These are phyloP conservation scores for Pichia nanzhaoensis DNA, from an alignment of 805 yeast genomes.

Conservation along the genomic window DNA sequence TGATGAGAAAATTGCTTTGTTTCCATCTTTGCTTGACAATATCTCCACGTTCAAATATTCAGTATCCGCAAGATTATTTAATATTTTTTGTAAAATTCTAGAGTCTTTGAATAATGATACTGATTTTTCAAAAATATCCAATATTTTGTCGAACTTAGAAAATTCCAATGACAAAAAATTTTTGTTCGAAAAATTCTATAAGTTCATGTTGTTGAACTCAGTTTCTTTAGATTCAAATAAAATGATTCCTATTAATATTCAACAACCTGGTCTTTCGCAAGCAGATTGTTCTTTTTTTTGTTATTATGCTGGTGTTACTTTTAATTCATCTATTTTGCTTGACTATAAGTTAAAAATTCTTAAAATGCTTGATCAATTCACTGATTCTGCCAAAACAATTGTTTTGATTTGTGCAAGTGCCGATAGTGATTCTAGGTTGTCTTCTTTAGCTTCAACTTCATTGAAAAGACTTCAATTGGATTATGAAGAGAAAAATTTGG, in stretches of 20 bases:
- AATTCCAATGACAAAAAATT: constrained; percentile 36
- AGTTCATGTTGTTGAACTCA: constrained; percentile 54
- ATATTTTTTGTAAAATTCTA: constrained; percentile 51
- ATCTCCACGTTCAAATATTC: constrained; percentile 33
- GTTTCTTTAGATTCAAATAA: constrained; percentile 31
- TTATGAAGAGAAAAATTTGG: constrained; percentile 40
- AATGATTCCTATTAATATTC: constrained; percentile 36
- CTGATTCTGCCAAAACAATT: constrained; percentile 31
- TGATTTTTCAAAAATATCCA: background rate
- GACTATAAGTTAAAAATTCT: constrained; percentile 36
- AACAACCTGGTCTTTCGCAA: constrained; percentile 59
- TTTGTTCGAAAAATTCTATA: constrained; percentile 42
- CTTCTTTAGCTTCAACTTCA: constrained; percentile 46
- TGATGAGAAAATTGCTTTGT: constrained; percentile 33
- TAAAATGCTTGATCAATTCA: constrained; percentile 35
- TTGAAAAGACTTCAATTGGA: constrained; percentile 47
- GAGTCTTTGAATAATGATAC: background rate
- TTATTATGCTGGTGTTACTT: constrained; percentile 58
- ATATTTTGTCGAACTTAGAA: constrained; percentile 35
- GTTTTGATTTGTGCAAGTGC: constrained; percentile 54
- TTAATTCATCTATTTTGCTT: constrained; percentile 42
- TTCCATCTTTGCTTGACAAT: constrained; percentile 43
- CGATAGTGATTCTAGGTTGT: constrained; percentile 50
- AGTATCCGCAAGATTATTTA: constrained; percentile 51
- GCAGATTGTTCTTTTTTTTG: constrained; percentile 58